Base-by-base conservation (phyloP, 2,329 filamentous ascomycete genomes). In the Colletotrichum limetticola region DNA sequence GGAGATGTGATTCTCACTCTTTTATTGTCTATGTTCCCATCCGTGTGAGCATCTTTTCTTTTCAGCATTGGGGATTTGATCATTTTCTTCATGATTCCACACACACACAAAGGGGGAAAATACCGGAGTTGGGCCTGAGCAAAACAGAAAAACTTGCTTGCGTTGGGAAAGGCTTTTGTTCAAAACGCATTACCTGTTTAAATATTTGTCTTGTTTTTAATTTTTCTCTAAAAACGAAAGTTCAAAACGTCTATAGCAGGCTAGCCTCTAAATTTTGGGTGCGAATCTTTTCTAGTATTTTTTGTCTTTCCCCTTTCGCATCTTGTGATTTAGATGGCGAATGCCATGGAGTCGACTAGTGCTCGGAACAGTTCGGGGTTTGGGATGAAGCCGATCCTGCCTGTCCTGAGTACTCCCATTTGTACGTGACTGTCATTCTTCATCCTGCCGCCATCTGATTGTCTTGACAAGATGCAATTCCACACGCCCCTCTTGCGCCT, bases 401-500 rank as follows among this genome's bases (percentile, higher is more conserved):
- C 0, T 37, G 24, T 46, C 42, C 42, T 26, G 26, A 26, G 26
- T 26, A 26, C 26, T 26, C 26, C 26, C 26, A 26, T 9, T 52
- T 6, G 60, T 4, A 24, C 7, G 46, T 35, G 26, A 24, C 9
- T 8, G 42, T 19, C 9, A 49, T 19, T 49, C 19, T 46, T 19
- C 3, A 19, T 7, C 19, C n/a, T 49, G 42, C 9, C 11, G 7
- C 8, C 28, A 30, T 46, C 37, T 8, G 16, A 46, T 19, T 8
- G 5, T 46, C 37, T 46, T n/a, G 49, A 12, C 9, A 24, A 8
- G 11, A 19, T 32, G 1, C 11, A 26, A 28, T 56, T 32, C 62
- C 61, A 14, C 63, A 61, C 56, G 37, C 64, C 70, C 65, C 49
- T 28, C 35, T 12, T 42, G n/a, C 35, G 42, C 72, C 76, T 65